Base-by-base conservation (phyloP, 495 filamentous ascomycete species). In the Penicillium silybi region DNA sequence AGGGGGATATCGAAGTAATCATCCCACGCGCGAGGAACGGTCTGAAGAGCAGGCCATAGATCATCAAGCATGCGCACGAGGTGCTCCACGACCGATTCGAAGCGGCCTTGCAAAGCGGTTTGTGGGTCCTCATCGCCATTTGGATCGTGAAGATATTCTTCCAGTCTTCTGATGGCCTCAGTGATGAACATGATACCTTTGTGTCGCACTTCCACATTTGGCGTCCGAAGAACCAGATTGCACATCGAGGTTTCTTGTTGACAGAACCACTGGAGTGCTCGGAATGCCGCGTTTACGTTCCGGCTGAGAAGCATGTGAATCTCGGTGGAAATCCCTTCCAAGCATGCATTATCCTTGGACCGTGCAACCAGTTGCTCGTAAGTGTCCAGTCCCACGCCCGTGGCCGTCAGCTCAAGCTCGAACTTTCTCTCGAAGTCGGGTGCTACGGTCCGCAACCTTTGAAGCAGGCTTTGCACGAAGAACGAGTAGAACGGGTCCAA, bases 281-380 rank as follows among this genome's bases (percentile, higher is more conserved):
- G 58, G 16, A 62, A 48, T 7, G 69, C 65, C 4, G 61, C 65
- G 25, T 61, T 52, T 15, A 71, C 65, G 17, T 54, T 62, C 9
- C 58, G 68, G 10, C 76, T 66, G 44, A 84, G 80, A 26, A 81
- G 73, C 46, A 69, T 68, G 13, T 70, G 66, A 17, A 95, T 63
- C 25, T 80, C 72, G 2, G 48, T 53, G 38, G 82, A 71, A 46
- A 88, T 80, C 4, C 58, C 57, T 2, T 83, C 77, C 44, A 88
- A 85, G 27, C 85, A 80, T 1, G 81, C 71, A 2, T 77, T 63
- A 40, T 92, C 88, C 63, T 90, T 91, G 2, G 81, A 73, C 52
- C 89, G 78, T 3, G 85, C 81, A n/a, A 89, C 73, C 42, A 95
- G 76, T 57, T 92, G 86, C 58, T 92, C 87, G 16, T 95, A 65